Percentiles rank a stretch among this genome's conserved stretches.
Conservation (phyloP, 2,329 filamentous ascomycete species). For the Aspergillus quadrilineatus region DNA sequence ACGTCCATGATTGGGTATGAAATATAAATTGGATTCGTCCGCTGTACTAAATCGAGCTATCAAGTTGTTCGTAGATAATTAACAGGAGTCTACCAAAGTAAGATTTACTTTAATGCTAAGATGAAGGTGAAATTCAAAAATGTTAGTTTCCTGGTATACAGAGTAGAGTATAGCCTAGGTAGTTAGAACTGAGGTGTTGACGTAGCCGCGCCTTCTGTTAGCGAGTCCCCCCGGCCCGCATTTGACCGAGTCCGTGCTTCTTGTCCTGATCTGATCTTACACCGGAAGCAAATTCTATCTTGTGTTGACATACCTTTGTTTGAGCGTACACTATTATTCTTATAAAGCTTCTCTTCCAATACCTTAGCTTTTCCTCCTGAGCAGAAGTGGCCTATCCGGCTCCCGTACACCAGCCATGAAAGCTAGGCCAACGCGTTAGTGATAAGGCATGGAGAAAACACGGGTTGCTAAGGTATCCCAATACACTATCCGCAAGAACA, state of each 20-base stretch:
- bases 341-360: neutral
- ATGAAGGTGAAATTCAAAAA: too few relatives aligned
- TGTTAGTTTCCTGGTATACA: too few relatives aligned
- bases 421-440: conserved; percentile 32
- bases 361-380: neutral
- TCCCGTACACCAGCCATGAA: conserved; percentile 29
- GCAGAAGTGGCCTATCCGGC: conserved; percentile 9
- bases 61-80: too few relatives aligned
- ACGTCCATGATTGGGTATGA: too few relatives aligned
- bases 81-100: too few relatives aligned
- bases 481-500: neutral
- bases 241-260: conserved; percentile 21
- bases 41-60: too few relatives aligned
- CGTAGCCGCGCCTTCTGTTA: conserved; percentile 9
- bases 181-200: conserved; percentile 1
- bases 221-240: conserved; percentile 24
- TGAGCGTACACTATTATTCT: conserved; percentile 1
- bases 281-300: neutral
- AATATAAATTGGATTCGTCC: too few relatives aligned
- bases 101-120: too few relatives aligned
- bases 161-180: too few relatives aligned
- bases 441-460: conserved; percentile 46
- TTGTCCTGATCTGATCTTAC: conserved; percentile 13
- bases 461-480: conserved; percentile 43
- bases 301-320: neutral